Evolutionary conservation across 2,329 filamentous ascomycete species (phyloP).

Genomic region (Colletotrichum simmondsii): DNA sequence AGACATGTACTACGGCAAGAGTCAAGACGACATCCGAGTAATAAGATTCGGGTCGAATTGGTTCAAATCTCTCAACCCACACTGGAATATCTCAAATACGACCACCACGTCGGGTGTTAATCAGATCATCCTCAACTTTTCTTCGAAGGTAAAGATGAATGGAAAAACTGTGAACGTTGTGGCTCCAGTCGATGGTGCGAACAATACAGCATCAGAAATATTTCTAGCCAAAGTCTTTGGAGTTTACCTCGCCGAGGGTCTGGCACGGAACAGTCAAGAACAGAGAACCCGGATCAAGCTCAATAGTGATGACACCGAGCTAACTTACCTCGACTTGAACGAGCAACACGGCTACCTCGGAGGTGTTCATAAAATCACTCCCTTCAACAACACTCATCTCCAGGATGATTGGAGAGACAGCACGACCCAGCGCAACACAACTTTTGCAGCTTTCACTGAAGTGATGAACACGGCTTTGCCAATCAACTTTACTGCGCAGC

Average conservation of each 20-base stretch:
- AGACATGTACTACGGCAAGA: not conserved
- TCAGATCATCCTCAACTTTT: not conserved
- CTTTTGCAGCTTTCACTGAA: not conserved
- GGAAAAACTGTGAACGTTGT: not conserved
- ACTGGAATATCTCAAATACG: not conserved
- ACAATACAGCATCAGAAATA: not conserved
- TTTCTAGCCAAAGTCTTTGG: constrained; percentile 15
- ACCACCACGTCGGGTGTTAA: not conserved
- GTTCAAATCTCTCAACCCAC: not conserved
- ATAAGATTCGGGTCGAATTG: not conserved
- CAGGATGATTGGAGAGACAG: too few species aligned
- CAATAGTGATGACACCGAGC: not conserved
- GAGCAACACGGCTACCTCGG: not conserved
- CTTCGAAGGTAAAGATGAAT: not conserved
- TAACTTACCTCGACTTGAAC: not conserved
- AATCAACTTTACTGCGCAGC: not conserved
- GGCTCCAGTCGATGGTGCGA: not conserved
- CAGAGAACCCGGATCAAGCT: not conserved
- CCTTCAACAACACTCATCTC: not conserved
- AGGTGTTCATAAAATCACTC: not conserved
- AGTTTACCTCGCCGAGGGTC: not conserved
- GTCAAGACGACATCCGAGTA: not conserved
- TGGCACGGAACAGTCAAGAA: not conserved
- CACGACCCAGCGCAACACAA: not conserved
- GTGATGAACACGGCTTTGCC: not conserved